Conservation (phyloP, 805 yeast genomes). For the Teunomyces barrocoloradensis region DNA sequence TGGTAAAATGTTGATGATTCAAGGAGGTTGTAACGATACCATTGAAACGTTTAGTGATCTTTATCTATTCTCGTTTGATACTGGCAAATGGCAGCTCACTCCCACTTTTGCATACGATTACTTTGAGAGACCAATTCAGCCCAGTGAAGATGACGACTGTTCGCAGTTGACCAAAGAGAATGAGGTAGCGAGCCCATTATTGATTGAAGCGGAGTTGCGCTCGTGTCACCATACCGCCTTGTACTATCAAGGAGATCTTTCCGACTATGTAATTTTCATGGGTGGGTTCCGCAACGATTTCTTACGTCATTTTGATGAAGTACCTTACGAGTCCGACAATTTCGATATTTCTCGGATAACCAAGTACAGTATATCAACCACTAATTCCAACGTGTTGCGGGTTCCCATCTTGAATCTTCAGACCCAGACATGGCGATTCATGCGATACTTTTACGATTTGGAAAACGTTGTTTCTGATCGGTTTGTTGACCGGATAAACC, state of each 20-base stretch:
- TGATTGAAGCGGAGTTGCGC: constrained; percentile 41
- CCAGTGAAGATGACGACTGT: constrained; percentile 31
- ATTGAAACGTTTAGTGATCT: constrained; percentile 31
- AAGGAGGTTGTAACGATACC: constrained; percentile 39
- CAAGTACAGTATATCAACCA: constrained; percentile 25
- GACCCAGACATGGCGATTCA: constrained; percentile 42
- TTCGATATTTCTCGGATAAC: constrained; percentile 35
- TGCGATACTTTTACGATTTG: constrained; percentile 32
- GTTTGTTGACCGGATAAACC: constrained; percentile 11
- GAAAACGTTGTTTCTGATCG: constrained; percentile 22
- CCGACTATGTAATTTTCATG: constrained; percentile 34
- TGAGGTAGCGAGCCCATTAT: constrained; percentile 24
- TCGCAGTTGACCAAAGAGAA: constrained; percentile 19
- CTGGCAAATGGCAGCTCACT: constrained; percentile 33
- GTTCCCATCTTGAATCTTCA: constrained; percentile 35
- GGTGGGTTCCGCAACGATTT: constrained; percentile 42
- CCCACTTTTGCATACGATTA: constrained; percentile 37
- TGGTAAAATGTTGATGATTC: constrained; percentile 32
- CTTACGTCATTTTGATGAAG: constrained; percentile 29
- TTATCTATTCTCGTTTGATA: constrained; percentile 30
- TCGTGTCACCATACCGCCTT: constrained; percentile 41
- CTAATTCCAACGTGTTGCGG: constrained; percentile 29
- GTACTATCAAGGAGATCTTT: constrained; percentile 29
- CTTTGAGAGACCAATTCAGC: constrained; percentile 23
- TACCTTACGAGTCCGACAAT: constrained; percentile 29